Conservation (phyloP, 768 basidiomycete species). For the Trametes meyenii region DNA sequence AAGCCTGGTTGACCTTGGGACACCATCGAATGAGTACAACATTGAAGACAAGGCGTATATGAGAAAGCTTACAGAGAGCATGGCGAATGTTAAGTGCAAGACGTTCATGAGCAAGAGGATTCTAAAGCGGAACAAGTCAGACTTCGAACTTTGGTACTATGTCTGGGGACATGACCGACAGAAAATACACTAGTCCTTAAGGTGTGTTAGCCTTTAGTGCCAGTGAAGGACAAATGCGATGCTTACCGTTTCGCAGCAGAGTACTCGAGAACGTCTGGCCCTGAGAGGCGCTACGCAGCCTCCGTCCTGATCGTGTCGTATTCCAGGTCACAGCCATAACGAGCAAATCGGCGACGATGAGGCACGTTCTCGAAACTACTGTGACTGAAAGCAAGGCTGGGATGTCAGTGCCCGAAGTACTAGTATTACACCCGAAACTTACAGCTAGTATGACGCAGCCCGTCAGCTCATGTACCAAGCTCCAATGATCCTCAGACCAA, state of each 20-base stretch:
- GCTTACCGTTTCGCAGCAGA: neutral
- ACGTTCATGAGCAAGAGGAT: neutral
- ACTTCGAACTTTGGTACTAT: neutral
- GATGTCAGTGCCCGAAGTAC: neutral
- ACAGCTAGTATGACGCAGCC: neutral
- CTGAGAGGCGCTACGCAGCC: neutral
- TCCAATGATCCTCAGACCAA: neutral
- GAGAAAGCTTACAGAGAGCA: neutral
- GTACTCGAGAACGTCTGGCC: neutral
- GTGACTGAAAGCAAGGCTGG: neutral
- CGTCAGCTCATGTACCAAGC: too few relatives aligned
- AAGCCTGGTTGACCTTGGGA: neutral
- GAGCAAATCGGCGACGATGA: neutral
- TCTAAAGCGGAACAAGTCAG: neutral
- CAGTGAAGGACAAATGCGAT: neutral
- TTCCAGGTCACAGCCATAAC: slow-evolving; percentile 4
- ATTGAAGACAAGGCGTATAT: neutral
- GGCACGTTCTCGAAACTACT: neutral
- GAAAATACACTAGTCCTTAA: neutral
- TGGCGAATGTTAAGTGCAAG: neutral
- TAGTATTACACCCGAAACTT: neutral
- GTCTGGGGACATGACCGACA: neutral
- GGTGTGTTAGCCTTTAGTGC: neutral
- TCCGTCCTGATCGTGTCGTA: neutral
- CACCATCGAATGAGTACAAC: neutral